These are phyloP conservation scores for Acanthamoeba castellanii DNA, from an alignment of 208 protist genomes.

Conservation along the genomic window DNA sequence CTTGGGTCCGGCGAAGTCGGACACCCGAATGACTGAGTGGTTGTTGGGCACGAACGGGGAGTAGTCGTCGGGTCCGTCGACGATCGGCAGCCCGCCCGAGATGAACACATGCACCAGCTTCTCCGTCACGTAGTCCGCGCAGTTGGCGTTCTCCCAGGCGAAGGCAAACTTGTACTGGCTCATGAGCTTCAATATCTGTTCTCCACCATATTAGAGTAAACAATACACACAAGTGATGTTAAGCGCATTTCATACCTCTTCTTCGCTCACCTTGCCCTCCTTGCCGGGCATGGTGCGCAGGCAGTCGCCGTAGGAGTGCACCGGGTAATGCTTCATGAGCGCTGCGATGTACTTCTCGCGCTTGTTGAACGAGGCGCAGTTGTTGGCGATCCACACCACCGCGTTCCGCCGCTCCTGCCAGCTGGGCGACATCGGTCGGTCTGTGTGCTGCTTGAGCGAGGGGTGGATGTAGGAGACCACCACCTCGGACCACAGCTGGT, in stretches of 20 bases:
- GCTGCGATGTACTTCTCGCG: conserved; percentile 33
- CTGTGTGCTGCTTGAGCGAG: background rate
- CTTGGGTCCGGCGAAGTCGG: conserved; percentile 77
- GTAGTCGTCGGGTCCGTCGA: conserved; percentile 67
- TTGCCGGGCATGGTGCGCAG: conserved; percentile 34
- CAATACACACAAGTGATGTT: background rate
- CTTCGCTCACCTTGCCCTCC: background rate
- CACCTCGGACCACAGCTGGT: conserved; percentile 27
- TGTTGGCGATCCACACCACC: conserved; percentile 64
- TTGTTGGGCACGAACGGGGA: conserved; percentile 66
- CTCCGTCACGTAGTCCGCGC: conserved; percentile 76
- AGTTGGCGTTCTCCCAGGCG: conserved; percentile 70
- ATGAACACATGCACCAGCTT: conserved; percentile 64
- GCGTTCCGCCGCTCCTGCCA: conserved; percentile 9
- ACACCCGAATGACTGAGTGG: conserved; percentile 79
- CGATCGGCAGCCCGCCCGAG: conserved; percentile 42
- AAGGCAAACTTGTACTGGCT: conserved; percentile 72
- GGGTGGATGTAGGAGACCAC: background rate
- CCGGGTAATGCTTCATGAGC: conserved; percentile 68
- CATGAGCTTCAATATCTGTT: background rate
- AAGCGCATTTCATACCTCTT: background rate
- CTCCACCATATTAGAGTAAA: background rate
- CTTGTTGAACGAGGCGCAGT: conserved; percentile 60
- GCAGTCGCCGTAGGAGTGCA: conserved; percentile 47
- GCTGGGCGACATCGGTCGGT: background rate